Conservation (phyloP, 441 rosid species). For the Arabidopsis lyrata region DNA sequence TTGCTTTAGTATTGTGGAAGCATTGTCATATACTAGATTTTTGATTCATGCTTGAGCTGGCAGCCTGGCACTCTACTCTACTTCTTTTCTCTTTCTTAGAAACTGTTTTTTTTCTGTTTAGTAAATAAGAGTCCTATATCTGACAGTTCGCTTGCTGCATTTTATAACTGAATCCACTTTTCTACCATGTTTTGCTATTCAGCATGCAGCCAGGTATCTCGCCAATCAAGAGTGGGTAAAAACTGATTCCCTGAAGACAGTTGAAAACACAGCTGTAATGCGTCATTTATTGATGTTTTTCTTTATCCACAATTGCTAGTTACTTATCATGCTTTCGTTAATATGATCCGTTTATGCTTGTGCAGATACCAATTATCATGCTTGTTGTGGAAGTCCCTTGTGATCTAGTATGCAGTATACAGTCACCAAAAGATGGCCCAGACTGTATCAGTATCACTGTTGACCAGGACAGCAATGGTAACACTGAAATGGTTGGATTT, state of each 20-base stretch:
- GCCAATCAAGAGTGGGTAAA: conserved; percentile 99
- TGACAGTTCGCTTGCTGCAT: conserved; percentile 15
- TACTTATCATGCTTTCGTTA: conserved; percentile 46
- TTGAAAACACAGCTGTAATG: conserved; percentile 98
- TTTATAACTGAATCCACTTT: conserved; percentile 3
- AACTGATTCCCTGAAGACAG: conserved; percentile 93
- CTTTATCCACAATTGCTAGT: conserved; percentile 31
- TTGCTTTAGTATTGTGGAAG: conserved; percentile 32
- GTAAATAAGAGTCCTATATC: conserved; percentile 22
- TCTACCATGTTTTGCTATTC: conserved; percentile 46
- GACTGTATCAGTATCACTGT: conserved; percentile 43
- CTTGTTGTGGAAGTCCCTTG: conserved; percentile 96
- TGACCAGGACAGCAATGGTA: conserved; percentile 58
- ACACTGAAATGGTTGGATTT: conserved; percentile 53
- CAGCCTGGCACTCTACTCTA: conserved; percentile 14
- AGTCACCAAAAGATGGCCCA: conserved; percentile 70
- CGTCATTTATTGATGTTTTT: conserved; percentile 36
- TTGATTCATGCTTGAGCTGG: conserved; percentile 29
- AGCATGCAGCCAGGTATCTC: conserved; percentile 99
- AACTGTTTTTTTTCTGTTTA: conserved; percentile 17
- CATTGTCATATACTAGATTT: conserved; percentile 21
- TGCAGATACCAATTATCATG: conserved; percentile 93
- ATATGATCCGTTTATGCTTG: conserved; percentile 34
- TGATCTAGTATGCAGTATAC: conserved; percentile 73
- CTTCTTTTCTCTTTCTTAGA: background rate